Conservation (phyloP, 176 grass and related monocot species). For the Bromus sterilis region DNA sequence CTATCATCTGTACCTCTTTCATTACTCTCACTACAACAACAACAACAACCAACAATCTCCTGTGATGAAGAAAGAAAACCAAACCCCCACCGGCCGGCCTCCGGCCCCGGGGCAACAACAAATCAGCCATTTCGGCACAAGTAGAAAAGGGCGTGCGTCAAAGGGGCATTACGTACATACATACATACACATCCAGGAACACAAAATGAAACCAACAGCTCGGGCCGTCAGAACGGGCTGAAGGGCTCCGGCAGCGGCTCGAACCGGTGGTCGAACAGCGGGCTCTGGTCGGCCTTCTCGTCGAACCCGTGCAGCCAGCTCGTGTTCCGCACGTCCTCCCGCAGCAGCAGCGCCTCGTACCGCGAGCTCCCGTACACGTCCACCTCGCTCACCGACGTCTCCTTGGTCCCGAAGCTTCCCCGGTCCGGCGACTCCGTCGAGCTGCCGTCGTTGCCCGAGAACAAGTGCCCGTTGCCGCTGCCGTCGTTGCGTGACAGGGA, state of each 20-base stretch:
- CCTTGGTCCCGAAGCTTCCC: slow-evolving; percentile 52
- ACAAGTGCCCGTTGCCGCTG: slow-evolving; percentile 38
- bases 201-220: too few relatives aligned
- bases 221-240: slow-evolving; percentile 54
- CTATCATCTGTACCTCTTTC: slow-evolving; percentile 16
- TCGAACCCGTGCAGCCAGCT: slow-evolving; percentile 79
- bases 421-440: slow-evolving; percentile 46
- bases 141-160: not conserved
- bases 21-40: slow-evolving; percentile 11
- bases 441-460: slow-evolving; percentile 42
- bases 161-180: not conserved
- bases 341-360: slow-evolving; percentile 74
- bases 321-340: slow-evolving; percentile 73
- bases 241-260: slow-evolving; percentile 93
- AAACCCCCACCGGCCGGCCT: not conserved
- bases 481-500: too few relatives aligned
- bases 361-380: slow-evolving; percentile 72
- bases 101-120: not conserved
- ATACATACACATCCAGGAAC: slow-evolving; percentile 22
- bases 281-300: slow-evolving; percentile 74
- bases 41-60: too few relatives aligned
- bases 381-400: slow-evolving; percentile 52
- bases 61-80: slow-evolving; percentile 30
- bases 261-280: slow-evolving; percentile 85
- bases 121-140: slow-evolving; percentile 1